A percentile compares a stretch with the other conserved stretches of the same genome.
These are phyloP conservation scores for Trichopus zeylanicus DNA, from an alignment of 116 monocot genomes.

Conservation along the genomic window DNA sequence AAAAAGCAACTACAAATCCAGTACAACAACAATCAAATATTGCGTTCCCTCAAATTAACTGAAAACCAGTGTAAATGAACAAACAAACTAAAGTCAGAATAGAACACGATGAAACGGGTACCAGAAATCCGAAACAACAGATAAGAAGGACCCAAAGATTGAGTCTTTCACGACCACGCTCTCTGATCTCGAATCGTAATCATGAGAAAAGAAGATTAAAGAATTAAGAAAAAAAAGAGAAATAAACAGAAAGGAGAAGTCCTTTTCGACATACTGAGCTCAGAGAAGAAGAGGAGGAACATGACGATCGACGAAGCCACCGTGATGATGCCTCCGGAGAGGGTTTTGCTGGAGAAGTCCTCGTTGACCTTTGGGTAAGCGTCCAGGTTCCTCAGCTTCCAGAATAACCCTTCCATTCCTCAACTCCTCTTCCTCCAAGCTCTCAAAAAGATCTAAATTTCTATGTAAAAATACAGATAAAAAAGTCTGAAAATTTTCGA, in stretches of 20 bases:
- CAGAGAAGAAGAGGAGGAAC: conserved; percentile 66
- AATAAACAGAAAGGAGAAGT: background rate
- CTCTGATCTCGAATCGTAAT: too few species aligned
- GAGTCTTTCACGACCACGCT: background rate
- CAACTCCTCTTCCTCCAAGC: background rate
- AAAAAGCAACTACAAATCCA: too few species aligned
- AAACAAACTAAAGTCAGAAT: too few species aligned
- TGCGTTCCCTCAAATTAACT: too few species aligned
- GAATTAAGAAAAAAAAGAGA: too few species aligned
- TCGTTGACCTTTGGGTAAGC: conserved; percentile 66
- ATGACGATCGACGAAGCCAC: conserved; percentile 54
- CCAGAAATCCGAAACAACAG: background rate
- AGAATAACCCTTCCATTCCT: conserved; percentile 39
- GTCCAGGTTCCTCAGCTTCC: conserved; percentile 52
- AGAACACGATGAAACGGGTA: too few species aligned
- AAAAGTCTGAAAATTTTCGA: too few species aligned
- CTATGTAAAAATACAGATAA: too few species aligned
- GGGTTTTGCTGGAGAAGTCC: conserved; percentile 68
- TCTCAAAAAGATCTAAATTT: too few species aligned
- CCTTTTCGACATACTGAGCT: conserved; percentile 38
- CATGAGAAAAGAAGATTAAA: too few species aligned
- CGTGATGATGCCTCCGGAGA: conserved; percentile 69
- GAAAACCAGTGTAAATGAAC: too few species aligned
- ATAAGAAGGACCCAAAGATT: background rate
- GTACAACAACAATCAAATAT: too few species aligned